These are phyloP conservation scores for Colletotrichum sp. DNA, from an alignment of 2,329 filamentous ascomycete genomes.

Conservation along the genomic window DNA sequence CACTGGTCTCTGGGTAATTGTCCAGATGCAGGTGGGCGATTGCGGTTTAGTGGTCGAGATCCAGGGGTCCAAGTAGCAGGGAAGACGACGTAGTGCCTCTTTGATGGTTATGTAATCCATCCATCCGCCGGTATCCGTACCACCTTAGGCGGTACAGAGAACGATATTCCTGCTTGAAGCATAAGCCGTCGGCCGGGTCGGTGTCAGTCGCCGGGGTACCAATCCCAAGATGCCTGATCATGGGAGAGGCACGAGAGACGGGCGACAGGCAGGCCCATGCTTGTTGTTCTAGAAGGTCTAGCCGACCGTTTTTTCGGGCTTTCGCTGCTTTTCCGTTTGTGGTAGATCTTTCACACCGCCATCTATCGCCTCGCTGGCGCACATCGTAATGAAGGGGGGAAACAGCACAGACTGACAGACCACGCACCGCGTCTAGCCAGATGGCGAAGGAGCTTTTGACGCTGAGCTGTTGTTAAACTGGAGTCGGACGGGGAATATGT, in stretches of 20 bases:
- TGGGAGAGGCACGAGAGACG: neutral
- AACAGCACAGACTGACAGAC: neutral
- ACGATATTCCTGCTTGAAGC: slow-evolving; percentile 5
- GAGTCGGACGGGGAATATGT: neutral
- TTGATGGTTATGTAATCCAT: neutral
- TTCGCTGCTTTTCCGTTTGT: neutral
- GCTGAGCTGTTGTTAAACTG: neutral
- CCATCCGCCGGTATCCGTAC: neutral
- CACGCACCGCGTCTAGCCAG: neutral
- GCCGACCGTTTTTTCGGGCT: neutral
- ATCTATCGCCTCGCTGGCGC: neutral
- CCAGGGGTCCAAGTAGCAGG: slow-evolving; percentile 14
- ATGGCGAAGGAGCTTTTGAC: neutral
- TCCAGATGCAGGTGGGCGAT: slow-evolving; percentile 13
- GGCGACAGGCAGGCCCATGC: slow-evolving; percentile 9
- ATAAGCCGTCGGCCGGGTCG: neutral
- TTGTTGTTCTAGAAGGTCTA: slow-evolving; percentile 1
- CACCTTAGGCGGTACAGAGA: neutral
- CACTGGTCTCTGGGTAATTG: slow-evolving; percentile 11
- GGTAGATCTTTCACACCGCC: slow-evolving; percentile 9
- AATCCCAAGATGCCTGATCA: neutral
- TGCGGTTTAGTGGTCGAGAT: slow-evolving; percentile 14
- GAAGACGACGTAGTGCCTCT: neutral
- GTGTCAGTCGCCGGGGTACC: neutral
- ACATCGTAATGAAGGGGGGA: neutral